A percentile compares a stretch with the other conserved stretches of the same genome.
Evolutionary conservation across 2,329 filamentous ascomycete species (phyloP).

Genomic region (Alternaria solani): DNA sequence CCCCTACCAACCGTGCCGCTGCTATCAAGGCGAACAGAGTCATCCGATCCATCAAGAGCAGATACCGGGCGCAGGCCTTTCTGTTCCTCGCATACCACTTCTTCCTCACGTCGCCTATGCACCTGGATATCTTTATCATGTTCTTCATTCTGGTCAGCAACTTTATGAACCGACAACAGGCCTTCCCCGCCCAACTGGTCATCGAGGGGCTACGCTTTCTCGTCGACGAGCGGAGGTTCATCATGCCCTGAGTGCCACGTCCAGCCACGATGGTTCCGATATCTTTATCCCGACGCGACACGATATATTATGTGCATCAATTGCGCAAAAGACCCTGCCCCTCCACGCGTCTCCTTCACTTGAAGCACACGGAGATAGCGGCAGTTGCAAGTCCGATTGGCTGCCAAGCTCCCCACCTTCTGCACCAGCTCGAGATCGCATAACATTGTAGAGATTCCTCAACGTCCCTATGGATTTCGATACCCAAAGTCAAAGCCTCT

Average conservation of each 20-base stretch:
- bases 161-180: conserved; percentile 45
- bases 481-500: conserved; percentile 47
- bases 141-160: conserved; percentile 49
- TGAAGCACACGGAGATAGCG: conserved; percentile 22
- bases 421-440: conserved; percentile 25
- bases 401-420: conserved; percentile 32
- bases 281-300: background rate
- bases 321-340: background rate
- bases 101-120: conserved; percentile 41
- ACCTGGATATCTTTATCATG: conserved; percentile 45
- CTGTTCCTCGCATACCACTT: conserved; percentile 46
- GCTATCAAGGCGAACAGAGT: conserved; percentile 33
- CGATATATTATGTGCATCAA: background rate
- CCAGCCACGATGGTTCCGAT: background rate
- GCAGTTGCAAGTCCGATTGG: conserved; percentile 43
- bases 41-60: conserved; percentile 39
- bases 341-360: conserved; percentile 6
- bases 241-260: conserved; percentile 28
- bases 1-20: conserved; percentile 24
- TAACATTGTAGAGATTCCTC: conserved; percentile 17
- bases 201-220: conserved; percentile 39
- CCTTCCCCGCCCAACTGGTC: conserved; percentile 38
- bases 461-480: conserved; percentile 46
- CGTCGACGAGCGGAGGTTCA: conserved; percentile 37
- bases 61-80: conserved; percentile 44